Base-by-base conservation (phyloP, 108 stramenopile species). In the Pelagomonas calceolata region DNA sequence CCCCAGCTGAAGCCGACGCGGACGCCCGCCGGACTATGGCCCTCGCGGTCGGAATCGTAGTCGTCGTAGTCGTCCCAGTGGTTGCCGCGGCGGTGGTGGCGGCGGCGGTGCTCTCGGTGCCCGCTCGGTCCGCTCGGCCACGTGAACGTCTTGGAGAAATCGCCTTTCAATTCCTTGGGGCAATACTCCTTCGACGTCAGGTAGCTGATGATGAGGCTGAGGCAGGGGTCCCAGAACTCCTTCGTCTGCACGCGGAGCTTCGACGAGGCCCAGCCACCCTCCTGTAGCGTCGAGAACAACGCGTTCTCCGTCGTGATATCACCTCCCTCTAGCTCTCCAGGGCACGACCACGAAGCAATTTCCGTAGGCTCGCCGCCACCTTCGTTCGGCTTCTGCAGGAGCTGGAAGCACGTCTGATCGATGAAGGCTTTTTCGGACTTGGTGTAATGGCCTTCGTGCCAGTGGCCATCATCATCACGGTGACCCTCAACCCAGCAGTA, bases 131-230 rank as follows among this genome's bases (percentile, higher is more conserved):
- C n/a, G n/a, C n/a, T 43, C 9, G 39, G 39, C 9, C 12, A 43
- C 39, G 5, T 43, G 39, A 43, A 43, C 5, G 12, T 10, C 12
- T 43, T 43, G 39, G 9, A 43, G 66, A 67, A 67, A 34, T 67
- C 66, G 4, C n/a, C 34, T 14, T 35, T 14, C 34, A 67, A 16
- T 15, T 67, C 26, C 21, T 33, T 16, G 26, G 66, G 66, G 26
- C 32, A 70, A 44, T 64, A 70, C 63, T 70, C 60, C 32, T 26
- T 70, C 12, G 43, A 33, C 14, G 44, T 51, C 26, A 64, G 70
- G 70, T 70, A 32, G 7, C 32, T 33, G 43, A 64, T 7, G 30
- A 64, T 35, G 35, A 70, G 36, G 14, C 26, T 34, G 21, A 67
- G 33, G 21, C 32, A 0, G 26, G 66, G 66, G 33, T 67, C 66